These are phyloP conservation scores for Cephalotrichum gorgonifer DNA, from an alignment of 2,329 filamentous ascomycete species.

Conservation along the genomic window DNA sequence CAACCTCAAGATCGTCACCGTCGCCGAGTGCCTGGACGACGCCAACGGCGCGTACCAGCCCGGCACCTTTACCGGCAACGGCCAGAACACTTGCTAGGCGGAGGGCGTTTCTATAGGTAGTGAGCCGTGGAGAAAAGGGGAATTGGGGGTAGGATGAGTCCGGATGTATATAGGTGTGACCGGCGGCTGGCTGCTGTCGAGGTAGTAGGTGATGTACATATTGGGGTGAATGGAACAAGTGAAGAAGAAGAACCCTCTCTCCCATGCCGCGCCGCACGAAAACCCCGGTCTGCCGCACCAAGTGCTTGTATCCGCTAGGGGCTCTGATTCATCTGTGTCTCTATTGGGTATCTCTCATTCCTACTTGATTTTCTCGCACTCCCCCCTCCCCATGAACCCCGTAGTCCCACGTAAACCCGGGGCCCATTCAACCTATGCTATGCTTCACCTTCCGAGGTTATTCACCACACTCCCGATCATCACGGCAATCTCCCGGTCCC, in stretches of 20 bases:
- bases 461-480: slow-evolving; percentile 81
- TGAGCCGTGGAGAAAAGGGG: too few species aligned
- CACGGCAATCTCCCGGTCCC: slow-evolving; percentile 88
- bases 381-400: too few species aligned
- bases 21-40: slow-evolving; percentile 34
- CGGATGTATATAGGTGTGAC: too few species aligned
- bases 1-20: slow-evolving; percentile 35
- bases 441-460: slow-evolving; percentile 33
- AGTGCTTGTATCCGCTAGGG: not conserved
- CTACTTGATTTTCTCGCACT: not conserved
- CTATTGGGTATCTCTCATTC: not conserved
- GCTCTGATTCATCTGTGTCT: not conserved
- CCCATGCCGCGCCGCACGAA: too few species aligned
- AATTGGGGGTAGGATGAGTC: too few species aligned
- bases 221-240: too few species aligned
- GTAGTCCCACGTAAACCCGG: not conserved
- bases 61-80: slow-evolving; percentile 25
- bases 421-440: too few species aligned
- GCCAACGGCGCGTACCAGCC: slow-evolving; percentile 27
- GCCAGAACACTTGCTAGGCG: slow-evolving; percentile 20
- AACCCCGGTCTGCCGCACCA: too few species aligned
- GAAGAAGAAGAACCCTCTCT: too few species aligned
- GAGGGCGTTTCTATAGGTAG: not conserved
- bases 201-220: too few species aligned
- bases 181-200: too few species aligned